Percentiles rank a stretch among this genome's conserved stretches.
Evolutionary conservation across 257 asterid genomes (phyloP).

Genomic region (Capsicum pubescens): DNA sequence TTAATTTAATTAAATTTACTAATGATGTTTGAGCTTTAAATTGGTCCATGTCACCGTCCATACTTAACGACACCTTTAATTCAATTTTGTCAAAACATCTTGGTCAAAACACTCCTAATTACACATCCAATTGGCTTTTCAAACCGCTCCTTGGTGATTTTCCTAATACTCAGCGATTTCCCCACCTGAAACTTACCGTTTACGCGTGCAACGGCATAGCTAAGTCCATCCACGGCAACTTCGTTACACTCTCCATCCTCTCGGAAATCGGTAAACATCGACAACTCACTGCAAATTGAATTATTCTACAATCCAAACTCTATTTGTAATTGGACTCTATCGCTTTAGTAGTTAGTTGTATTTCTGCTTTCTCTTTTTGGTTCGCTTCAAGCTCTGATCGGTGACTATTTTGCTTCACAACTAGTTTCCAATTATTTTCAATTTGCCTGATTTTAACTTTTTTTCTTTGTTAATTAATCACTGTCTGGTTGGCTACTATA

Average conservation of each 20-base stretch:
- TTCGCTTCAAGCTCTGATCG: not conserved
- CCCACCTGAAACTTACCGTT: not conserved
- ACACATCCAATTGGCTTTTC: not conserved
- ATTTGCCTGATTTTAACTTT: not conserved
- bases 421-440: not conserved
- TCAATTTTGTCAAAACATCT: too few relatives aligned
- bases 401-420: not conserved
- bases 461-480: not conserved
- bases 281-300: conserved; percentile 9
- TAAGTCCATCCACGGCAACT: not conserved
- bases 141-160: not conserved
- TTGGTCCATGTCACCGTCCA: too few relatives aligned
- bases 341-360: not conserved
- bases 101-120: not conserved
- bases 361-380: not conserved
- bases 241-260: not conserved
- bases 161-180: not conserved
- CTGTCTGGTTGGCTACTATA: not conserved
- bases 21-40: too few relatives aligned
- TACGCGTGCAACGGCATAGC: not conserved
- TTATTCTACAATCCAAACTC: not conserved
- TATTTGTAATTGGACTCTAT: not conserved
- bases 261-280: not conserved
- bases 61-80: too few relatives aligned
- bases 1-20: too few relatives aligned